Percentiles rank a stretch among this genome's conserved stretches.
Evolutionary conservation across 306 rosid species (phyloP).

Genomic region (Canavalia gladiata): DNA sequence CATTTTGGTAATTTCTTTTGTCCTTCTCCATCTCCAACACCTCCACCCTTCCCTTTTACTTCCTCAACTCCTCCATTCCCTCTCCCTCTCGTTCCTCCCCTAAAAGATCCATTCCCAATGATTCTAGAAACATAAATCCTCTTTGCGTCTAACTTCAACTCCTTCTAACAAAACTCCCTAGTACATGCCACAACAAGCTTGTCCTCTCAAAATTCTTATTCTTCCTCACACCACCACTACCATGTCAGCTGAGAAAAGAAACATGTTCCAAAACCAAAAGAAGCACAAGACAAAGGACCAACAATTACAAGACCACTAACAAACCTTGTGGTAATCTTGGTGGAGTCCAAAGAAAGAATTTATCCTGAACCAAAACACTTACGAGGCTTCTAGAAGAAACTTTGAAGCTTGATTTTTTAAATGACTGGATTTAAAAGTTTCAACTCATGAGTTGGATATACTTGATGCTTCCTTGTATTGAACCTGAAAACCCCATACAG

Average conservation of each 20-base stretch:
- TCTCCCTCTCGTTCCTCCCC: not conserved
- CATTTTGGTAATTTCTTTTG: no score
- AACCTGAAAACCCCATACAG: slow-evolving; percentile 72
- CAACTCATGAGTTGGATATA: slow-evolving; percentile 67
- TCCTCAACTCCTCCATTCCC: no score
- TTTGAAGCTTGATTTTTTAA: slow-evolving; percentile 17
- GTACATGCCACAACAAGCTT: slow-evolving; percentile 63
- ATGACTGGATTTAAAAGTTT: slow-evolving; percentile 58
- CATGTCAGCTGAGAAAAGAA: slow-evolving; percentile 57
- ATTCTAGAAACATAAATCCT: slow-evolving; percentile 80
- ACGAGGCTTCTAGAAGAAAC: slow-evolving; percentile 67
- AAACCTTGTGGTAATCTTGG: slow-evolving; percentile 27
- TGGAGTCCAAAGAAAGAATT: not conserved
- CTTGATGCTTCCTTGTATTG: slow-evolving; percentile 80
- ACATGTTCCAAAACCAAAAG: slow-evolving; percentile 63
- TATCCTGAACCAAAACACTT: slow-evolving; percentile 31
- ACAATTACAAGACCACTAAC: slow-evolving; percentile 54
- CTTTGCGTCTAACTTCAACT: slow-evolving; percentile 66
- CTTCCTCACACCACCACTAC: slow-evolving; percentile 19
- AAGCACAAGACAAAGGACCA: slow-evolving; percentile 56
- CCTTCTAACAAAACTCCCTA: slow-evolving; percentile 72
- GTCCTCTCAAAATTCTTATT: slow-evolving; percentile 20
- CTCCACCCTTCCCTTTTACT: no score
- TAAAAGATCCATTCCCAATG: slow-evolving; percentile 83
- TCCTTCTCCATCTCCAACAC: no score